phyloP scores from a whole-genome alignment of 2,329 filamentous ascomycete genomes.

The Trichothecium roseum region DNA sequence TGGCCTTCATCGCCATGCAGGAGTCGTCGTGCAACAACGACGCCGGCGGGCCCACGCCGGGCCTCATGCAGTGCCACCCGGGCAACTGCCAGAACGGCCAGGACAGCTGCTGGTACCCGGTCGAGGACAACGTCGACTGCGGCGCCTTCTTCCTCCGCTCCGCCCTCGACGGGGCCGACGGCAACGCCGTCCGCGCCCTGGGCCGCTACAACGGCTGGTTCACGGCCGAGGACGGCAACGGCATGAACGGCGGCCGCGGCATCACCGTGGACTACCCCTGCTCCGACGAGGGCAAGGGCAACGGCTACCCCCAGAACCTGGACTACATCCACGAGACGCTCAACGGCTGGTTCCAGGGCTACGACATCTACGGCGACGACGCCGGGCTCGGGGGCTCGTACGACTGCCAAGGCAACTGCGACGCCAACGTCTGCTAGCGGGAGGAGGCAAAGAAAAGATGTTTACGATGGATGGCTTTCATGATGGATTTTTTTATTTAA shows the following conservation, averaged over 20 bases:
- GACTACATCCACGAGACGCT: conserved; percentile 23
- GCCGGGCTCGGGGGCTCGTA: conserved; percentile 8
- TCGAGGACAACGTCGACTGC: conserved; percentile 23
- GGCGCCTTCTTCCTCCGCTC: conserved; percentile 18
- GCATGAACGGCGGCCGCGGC: conserved; percentile 16
- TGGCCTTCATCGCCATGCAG: conserved; percentile 24
- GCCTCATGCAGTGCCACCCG: conserved; percentile 24
- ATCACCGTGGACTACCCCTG: conserved; percentile 13
- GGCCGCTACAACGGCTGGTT: conserved; percentile 26
- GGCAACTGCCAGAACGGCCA: conserved; percentile 21
- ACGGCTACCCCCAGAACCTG: conserved; percentile 21
- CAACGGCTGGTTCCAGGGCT: conserved; percentile 24
- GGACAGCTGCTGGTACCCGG: conserved; percentile 16
- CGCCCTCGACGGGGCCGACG: conserved; percentile 12
- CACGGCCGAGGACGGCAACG: conserved; percentile 14
- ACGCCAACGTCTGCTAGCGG: background rate
- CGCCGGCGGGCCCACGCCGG: conserved; percentile 20
- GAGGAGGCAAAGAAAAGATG: too few relatives aligned
- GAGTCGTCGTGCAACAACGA: conserved; percentile 23
- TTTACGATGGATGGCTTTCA: too few relatives aligned
- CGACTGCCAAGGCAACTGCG: conserved; percentile 7
- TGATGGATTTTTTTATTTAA: too few relatives aligned
- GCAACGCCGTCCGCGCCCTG: conserved; percentile 21
- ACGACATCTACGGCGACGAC: conserved; percentile 19
- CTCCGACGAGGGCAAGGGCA: conserved; percentile 11